Conservation (phyloP, 1,139 yeast genomes). For the Yamadazyma taylorii region DNA sequence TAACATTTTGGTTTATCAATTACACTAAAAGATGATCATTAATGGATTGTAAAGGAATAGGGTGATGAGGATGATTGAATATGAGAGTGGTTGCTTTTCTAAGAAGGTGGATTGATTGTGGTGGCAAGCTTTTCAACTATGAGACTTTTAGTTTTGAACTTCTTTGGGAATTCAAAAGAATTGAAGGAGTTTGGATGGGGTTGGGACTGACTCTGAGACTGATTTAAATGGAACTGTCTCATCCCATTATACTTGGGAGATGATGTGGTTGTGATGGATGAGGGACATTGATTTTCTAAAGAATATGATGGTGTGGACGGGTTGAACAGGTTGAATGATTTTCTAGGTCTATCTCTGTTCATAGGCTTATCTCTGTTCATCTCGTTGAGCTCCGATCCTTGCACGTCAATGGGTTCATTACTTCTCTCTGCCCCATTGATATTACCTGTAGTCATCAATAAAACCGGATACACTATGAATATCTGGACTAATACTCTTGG, state of each 20-base stretch:
- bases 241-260: not conserved
- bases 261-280: not conserved
- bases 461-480: slow-evolving; percentile 5
- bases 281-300: too few relatives aligned
- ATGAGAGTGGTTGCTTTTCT: not conserved
- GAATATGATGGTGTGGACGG: not conserved
- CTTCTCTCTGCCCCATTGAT: not conserved
- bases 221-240: slow-evolving; percentile 3
- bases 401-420: too few relatives aligned
- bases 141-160: slow-evolving; percentile 4
- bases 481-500: slow-evolving; percentile 5
- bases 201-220: too few relatives aligned
- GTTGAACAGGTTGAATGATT: too few relatives aligned
- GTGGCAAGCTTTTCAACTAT: not conserved
- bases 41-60: too few relatives aligned
- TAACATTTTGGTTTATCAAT: not conserved
- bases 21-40: too few relatives aligned
- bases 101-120: not conserved
- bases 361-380: too few relatives aligned
- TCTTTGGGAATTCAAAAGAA: slow-evolving; percentile 2
- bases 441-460: not conserved
- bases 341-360: too few relatives aligned
- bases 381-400: too few relatives aligned
- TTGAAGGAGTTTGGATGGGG: too few relatives aligned
- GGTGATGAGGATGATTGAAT: too few relatives aligned